Evolutionary conservation across 176 grass and related monocot genomes (phyloP), one percentile per base, ranked within the genome.

Genomic region (Aegilops umbellulata): DNA sequence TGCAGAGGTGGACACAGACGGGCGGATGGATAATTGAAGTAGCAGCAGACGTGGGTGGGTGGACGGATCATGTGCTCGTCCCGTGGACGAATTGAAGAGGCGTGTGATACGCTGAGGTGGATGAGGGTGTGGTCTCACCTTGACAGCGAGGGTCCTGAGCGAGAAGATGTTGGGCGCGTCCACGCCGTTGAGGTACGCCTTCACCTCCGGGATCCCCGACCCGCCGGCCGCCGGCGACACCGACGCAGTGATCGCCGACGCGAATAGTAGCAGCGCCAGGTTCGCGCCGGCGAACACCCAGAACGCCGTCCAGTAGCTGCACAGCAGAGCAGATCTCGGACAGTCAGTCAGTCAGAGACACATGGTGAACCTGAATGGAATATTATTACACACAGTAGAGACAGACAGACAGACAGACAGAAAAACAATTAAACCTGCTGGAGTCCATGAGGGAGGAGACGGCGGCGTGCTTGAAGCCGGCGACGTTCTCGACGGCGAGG

Each of bases 91-190:
- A 31, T 19, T 76, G 74, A 51, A 75, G 72, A 30, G 72, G 41
- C 8, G 0, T 55, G 51, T 1, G 0, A 55, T 55, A 7, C 8
- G 70, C 7, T 77, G 74, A 69, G 61, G 55, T 82, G 82, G 71
- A 74, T 74, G 5, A 82, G 84, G 82, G 74, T 10, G 79, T 82
- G 41, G 41, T 42, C 78, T 81, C 60, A 98, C 96, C 96, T 98
- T 98, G 84, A 98, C 93, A 88, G 86, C 88, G 78, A 95, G 88
- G 16, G 93, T 98, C 39, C 86, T 91, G 35, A 95, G 77, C 10
- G 96, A 94, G 88, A 98, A 95, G 83, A 98, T 95, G 86, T 91
- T 93, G 6, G 96, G 95, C 23, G 93, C 93, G 92, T 98, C 96
- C 6, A 98, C 96, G 81, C 96, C 96, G 79, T 98, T 98, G 74